A percentile compares a stretch with the other conserved stretches of the same genome.
These are phyloP conservation scores for Cutaneotrichosporon cyanovorans DNA, from an alignment of 1,284 basidiomycete species.

Conservation along the genomic window DNA sequence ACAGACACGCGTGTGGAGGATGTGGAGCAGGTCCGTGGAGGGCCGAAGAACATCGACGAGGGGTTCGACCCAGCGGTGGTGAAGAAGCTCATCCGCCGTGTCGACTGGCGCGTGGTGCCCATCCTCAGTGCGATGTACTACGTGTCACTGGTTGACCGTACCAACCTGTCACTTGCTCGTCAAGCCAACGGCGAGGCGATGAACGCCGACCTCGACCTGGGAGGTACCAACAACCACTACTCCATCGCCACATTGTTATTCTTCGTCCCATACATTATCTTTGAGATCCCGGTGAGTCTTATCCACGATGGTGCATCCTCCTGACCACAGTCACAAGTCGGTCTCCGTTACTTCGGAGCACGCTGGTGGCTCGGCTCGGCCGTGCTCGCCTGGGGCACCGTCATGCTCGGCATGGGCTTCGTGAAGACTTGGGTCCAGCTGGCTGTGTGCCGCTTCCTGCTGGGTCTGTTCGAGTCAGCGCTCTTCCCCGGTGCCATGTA, in stretches of 20 bases:
- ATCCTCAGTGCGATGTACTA: slow-evolving; percentile 7
- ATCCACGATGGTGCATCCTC: too few species aligned
- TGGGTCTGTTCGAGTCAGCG: slow-evolving; percentile 42
- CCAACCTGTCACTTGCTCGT: slow-evolving; percentile 21
- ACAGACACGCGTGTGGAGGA: too few species aligned
- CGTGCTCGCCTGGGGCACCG: slow-evolving; percentile 35
- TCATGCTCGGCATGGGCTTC: slow-evolving; percentile 44
- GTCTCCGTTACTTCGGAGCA: slow-evolving; percentile 20
- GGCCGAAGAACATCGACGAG: slow-evolving; percentile 2
- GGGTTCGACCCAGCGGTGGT: slow-evolving; percentile 2
- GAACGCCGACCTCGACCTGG: slow-evolving; percentile 18
- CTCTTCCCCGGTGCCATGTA: slow-evolving; percentile 44
- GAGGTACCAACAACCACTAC: slow-evolving; percentile 39
- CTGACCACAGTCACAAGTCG: slow-evolving; percentile 11
- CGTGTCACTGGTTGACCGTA: slow-evolving; percentile 9
- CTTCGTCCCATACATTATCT: slow-evolving; percentile 45
- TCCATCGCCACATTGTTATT: slow-evolving; percentile 38
- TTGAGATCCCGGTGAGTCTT: slow-evolving; percentile 21
- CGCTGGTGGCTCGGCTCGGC: slow-evolving; percentile 12
- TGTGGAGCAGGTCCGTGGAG: too few species aligned
- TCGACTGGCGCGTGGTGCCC: slow-evolving; percentile 13
- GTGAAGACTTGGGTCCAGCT: slow-evolving; percentile 36
- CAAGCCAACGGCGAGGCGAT: slow-evolving; percentile 14
- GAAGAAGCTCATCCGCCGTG: background rate
- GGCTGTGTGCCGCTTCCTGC: slow-evolving; percentile 41